Evolutionary conservation across 2,329 filamentous ascomycete genomes (phyloP).

Genomic region (Cladosporium velox): DNA sequence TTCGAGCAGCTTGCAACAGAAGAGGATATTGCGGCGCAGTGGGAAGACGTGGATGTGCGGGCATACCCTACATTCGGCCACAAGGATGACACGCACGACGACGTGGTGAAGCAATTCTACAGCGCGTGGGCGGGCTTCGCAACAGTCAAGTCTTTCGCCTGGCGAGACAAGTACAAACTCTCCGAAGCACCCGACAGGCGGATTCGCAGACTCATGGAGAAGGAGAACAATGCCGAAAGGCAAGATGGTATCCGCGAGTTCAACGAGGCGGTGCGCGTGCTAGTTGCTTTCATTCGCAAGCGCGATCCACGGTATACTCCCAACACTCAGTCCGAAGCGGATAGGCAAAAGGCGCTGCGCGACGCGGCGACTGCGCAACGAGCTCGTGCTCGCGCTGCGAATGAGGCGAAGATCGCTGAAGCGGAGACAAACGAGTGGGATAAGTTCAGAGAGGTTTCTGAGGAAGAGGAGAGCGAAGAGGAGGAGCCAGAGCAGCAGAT

Average conservation of each 20-base stretch:
- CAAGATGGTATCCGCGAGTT: constrained; percentile 85
- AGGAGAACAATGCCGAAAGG: constrained; percentile 83
- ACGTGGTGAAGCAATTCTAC: constrained; percentile 79
- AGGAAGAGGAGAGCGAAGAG: constrained; percentile 56
- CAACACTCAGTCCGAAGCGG: constrained; percentile 74
- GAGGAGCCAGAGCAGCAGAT: constrained; percentile 53
- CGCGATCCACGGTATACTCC: constrained; percentile 82
- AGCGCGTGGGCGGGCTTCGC: constrained; percentile 75
- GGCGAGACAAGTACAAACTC: constrained; percentile 82
- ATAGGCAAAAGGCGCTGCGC: constrained; percentile 76
- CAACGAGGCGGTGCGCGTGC: constrained; percentile 84
- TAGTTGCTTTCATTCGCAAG: constrained; percentile 87
- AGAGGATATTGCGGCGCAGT: constrained; percentile 73
- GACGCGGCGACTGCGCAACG: constrained; percentile 82
- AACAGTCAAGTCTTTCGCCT: constrained; percentile 82
- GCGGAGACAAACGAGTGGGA: constrained; percentile 74
- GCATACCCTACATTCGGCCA: constrained; percentile 83
- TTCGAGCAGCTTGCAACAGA: constrained; percentile 81
- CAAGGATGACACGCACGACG: constrained; percentile 73
- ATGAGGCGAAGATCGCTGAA: constrained; percentile 71
- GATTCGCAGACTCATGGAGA: constrained; percentile 83
- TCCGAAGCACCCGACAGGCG: constrained; percentile 86
- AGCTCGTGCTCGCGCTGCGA: constrained; percentile 76
- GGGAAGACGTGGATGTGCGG: constrained; percentile 60
- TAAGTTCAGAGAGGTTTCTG: constrained; percentile 57